Evolutionary conservation across 371 early-diverging fungal genomes (phyloP).

Genomic region (Fennellomyces sp.): DNA sequence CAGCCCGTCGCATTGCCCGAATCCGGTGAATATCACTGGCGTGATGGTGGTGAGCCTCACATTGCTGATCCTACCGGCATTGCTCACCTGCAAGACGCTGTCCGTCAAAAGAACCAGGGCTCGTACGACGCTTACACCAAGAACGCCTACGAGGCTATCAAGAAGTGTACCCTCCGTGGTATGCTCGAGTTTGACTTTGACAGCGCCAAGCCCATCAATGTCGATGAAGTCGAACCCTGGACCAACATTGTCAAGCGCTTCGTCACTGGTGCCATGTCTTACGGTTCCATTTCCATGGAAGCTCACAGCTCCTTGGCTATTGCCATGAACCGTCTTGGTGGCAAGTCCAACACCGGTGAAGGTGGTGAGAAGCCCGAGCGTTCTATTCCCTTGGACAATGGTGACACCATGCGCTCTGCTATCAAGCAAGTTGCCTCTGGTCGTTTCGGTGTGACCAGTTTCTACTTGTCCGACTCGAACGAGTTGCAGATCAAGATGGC

Average conservation of each 20-base stretch:
- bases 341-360: slow-evolving; percentile 98
- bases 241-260: slow-evolving; percentile 93
- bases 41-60: slow-evolving; percentile 90
- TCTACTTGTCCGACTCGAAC: slow-evolving; percentile 91
- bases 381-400: slow-evolving; percentile 70
- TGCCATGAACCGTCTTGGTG: slow-evolving; percentile 95
- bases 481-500: slow-evolving; percentile 99
- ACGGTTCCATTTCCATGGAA: slow-evolving; percentile 95
- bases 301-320: slow-evolving; percentile 92
- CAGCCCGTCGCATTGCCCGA: slow-evolving; percentile 77
- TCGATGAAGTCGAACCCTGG: slow-evolving; percentile 98
- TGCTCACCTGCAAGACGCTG: slow-evolving; percentile 95
- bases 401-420: slow-evolving; percentile 86
- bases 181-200: slow-evolving; percentile 89
- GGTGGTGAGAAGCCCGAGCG: slow-evolving; percentile 96
- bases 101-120: slow-evolving; percentile 85
- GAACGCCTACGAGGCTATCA: slow-evolving; percentile 80
- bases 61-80: slow-evolving; percentile 90
- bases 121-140: slow-evolving; percentile 87
- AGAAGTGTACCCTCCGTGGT: slow-evolving; percentile 94
- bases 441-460: slow-evolving; percentile 95
- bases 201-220: slow-evolving; percentile 73
- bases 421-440: slow-evolving; percentile 99
- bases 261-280: slow-evolving; percentile 98
- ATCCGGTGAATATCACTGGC: slow-evolving; percentile 96